Base-by-base conservation (phyloP, 768 basidiomycete species). In the Coprinellus micaceus region DNA sequence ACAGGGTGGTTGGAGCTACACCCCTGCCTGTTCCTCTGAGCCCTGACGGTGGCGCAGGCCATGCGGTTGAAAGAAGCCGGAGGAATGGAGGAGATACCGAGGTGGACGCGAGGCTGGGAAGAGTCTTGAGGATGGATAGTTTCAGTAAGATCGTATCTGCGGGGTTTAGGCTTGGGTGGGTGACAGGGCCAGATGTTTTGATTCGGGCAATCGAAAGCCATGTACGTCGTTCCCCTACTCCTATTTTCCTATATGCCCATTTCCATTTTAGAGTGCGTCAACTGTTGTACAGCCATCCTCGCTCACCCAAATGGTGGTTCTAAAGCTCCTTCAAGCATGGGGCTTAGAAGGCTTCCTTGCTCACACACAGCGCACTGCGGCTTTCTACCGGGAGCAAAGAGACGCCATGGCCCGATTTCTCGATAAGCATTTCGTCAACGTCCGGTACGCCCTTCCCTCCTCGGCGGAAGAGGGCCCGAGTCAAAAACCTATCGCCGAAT, bases 51-150 rank as follows among this genome's bases (percentile, higher is more conserved):
- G n/a, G n/a, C n/a, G n/a, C n/a, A n/a, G n/a, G n/a, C n/a, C n/a
- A n/a, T n/a, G n/a, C n/a, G n/a, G n/a, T n/a, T n/a, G n/a, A n/a
- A n/a, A n/a, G n/a, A n/a, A n/a, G n/a, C n/a, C n/a, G n/a, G n/a
- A n/a, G 13, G 33, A 13, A 33, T 33, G 33, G 13, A 6, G 40
- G 40, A 6, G 40, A 17, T 37, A 17, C 9, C 6, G 40, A 21
- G n/a, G 40, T 43, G 40, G 80, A 80, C 60, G 75, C 77, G 44
- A 79, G 82, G 58, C 77, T 79, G 10, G 93, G 93, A 0, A 81
- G 86, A 7, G 91, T 94, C 28, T 58, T 94, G 15, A 80, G 93
- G 28, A 90, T 96, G 65, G 94, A 96, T 67, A 91, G 88, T 61
- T 77, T 95, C 52, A 90, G 88, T 48, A 96, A 96, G 72, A 74